Evolutionary conservation across 257 asterid genomes (phyloP), one percentile per base, ranked within the genome.

Genomic region (Leptodermis oblonga): DNA sequence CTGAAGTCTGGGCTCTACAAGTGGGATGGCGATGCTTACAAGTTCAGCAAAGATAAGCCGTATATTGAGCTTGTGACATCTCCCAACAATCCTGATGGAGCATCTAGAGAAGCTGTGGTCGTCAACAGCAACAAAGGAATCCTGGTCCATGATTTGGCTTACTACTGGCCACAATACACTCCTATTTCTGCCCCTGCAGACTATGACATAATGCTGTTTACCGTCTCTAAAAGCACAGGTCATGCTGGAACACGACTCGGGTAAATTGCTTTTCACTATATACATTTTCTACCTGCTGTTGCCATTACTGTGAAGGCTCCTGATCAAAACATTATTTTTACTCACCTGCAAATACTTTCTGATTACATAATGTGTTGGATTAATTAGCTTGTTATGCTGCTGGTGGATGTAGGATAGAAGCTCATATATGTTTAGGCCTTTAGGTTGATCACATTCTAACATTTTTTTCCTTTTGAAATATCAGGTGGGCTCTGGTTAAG

Each of bases 21-120:
- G 74, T 93, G 99, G 99, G 94, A 65, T 3, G 99, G 99, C 1
- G 95, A 90, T 62, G 97, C 96, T 13, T 56, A 62, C 74, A 71
- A 82, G 48, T 88, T 83, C 72, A 77, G 74, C 77, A 80, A 67
- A 73, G 81, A 79, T 13, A 55, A 78, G 70, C 96, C 96, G 23
- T 93, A 87, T 63, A 85, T 93, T 31, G 99, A 93, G 75, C 85
- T 93, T 36, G 96, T 93, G 59, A 90, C 96, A 4, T 90, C 88
- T 46, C 99, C 99, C 17, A 93, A 93, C 83, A 93, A 93, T 70
- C 99, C 99, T 4, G 99, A 93, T 56, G 99, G 99, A 49, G 72
- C 84, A 17, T 70, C 81, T 17, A 89, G 99, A 70, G 77, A 78
- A 55, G 75, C 96, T 0, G 92, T 90, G 69, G 95, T 93, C 42